phyloP scores from a whole-genome alignment of 1,139 yeast species.

The Saccharomyces pastorianus region DNA sequence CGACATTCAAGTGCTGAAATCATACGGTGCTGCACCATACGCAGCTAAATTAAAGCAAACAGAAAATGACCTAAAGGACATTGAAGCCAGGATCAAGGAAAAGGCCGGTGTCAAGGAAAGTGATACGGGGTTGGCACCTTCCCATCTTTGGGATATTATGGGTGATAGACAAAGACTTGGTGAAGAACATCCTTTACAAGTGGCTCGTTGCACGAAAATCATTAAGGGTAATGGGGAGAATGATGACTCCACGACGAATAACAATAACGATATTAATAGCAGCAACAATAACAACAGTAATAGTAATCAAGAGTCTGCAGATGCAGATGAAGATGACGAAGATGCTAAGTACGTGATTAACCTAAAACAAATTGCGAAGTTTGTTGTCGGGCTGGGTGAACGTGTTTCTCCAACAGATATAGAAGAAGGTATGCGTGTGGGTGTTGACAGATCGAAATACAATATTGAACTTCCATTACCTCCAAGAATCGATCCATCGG shows the following conservation, averaged over 20 bases:
- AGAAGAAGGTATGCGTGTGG: slow-evolving; percentile 99
- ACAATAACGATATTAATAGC: slow-evolving; percentile 1
- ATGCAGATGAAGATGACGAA: slow-evolving; percentile 55
- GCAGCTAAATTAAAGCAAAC: slow-evolving; percentile 69
- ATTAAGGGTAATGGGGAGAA: slow-evolving; percentile 46
- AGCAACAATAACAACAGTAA: slow-evolving; percentile 1
- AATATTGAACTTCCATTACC: slow-evolving; percentile 95
- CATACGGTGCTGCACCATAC: slow-evolving; percentile 96
- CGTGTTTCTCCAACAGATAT: slow-evolving; percentile 96
- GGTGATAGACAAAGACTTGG: slow-evolving; percentile 92
- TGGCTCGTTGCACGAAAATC: slow-evolving; percentile 96
- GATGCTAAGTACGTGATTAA: slow-evolving; percentile 90
- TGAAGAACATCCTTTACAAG: slow-evolving; percentile 93
- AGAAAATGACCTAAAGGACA: slow-evolving; percentile 75
- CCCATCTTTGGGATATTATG: slow-evolving; percentile 93
- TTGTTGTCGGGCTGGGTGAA: slow-evolving; percentile 93
- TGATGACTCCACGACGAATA: slow-evolving; percentile 27
- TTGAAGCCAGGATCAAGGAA: slow-evolving; percentile 83
- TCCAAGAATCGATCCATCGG: slow-evolving; percentile 94
- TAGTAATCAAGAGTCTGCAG: slow-evolving; percentile 7
- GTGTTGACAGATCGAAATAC: slow-evolving; percentile 94
- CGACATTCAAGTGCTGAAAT: slow-evolving; percentile 91
- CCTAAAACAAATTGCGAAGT: slow-evolving; percentile 95
- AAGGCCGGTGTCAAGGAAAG: slow-evolving; percentile 89
- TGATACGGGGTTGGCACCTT: slow-evolving; percentile 92